Conservation (phyloP, 2,329 filamentous ascomycete genomes). For the Cladosporium oxysporum region DNA sequence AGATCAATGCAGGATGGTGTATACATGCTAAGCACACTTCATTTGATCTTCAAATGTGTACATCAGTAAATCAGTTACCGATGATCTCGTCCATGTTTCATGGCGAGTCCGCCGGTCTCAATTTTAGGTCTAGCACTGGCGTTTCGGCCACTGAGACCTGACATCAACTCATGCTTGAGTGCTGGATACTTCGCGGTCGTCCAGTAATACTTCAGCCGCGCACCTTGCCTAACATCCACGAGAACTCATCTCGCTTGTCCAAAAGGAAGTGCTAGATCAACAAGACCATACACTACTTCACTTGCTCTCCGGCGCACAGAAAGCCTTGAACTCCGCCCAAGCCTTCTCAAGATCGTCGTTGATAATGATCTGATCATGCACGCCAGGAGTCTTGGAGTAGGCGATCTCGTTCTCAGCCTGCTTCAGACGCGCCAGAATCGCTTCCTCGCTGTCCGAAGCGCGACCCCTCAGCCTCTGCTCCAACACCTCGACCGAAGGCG, state of each 20-base stretch:
- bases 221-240: background rate
- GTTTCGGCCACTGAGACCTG: background rate
- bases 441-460: constrained; percentile 76
- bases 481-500: constrained; percentile 72
- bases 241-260: background rate
- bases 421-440: constrained; percentile 65
- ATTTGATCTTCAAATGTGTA: background rate
- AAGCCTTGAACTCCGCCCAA: constrained; percentile 50
- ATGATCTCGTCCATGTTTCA: background rate
- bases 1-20: background rate
- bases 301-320: constrained; percentile 33
- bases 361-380: constrained; percentile 65
- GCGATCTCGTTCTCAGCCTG: constrained; percentile 76
- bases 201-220: background rate
- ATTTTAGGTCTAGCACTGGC: background rate
- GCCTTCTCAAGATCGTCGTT: constrained; percentile 65
- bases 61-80: background rate
- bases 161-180: background rate
- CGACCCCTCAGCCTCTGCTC: constrained; percentile 73
- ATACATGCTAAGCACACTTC: background rate
- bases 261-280: background rate
- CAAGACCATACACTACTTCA: background rate
- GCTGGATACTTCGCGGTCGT: background rate
- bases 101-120: background rate
- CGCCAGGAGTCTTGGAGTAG: constrained; percentile 67